These are phyloP conservation scores for Aspergillus asperescens DNA, from an alignment of 495 filamentous ascomycete species.

Conservation along the genomic window DNA sequence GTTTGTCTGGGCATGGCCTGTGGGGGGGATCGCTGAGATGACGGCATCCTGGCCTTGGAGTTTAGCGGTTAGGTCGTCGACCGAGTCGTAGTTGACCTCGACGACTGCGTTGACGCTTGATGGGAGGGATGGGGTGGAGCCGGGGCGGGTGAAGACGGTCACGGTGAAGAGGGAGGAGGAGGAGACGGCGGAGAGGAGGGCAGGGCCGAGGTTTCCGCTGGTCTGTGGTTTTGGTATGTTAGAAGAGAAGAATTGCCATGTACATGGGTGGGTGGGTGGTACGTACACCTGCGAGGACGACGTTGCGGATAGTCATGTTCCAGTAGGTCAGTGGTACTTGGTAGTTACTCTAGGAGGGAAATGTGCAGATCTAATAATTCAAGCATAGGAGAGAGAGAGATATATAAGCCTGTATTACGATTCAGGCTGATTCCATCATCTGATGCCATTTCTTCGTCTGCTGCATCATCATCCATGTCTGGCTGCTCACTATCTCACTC, in stretches of 20 bases:
- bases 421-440: too few species aligned
- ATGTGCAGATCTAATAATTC: too few species aligned
- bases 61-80: not conserved
- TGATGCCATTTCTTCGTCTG: too few species aligned
- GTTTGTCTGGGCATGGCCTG: not conserved
- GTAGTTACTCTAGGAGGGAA: too few species aligned
- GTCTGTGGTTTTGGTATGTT: not conserved
- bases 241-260: too few species aligned
- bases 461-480: too few species aligned
- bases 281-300: conserved; percentile 1
- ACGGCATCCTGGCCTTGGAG: conserved; percentile 12
- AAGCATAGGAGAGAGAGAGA: not conserved
- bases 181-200: not conserved
- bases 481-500: too few species aligned
- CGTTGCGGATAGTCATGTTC: not conserved
- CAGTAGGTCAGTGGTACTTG: too few species aligned
- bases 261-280: not conserved
- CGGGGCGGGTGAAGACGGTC: conserved; percentile 2
- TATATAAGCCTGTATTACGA: not conserved
- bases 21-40: not conserved
- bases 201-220: conserved; percentile 2
- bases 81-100: not conserved
- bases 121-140: not conserved
- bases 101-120: not conserved
- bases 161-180: not conserved